phyloP scores from a whole-genome alignment of 192 early-diverging fungal species.

The Chytriomyces sp. region DNA sequence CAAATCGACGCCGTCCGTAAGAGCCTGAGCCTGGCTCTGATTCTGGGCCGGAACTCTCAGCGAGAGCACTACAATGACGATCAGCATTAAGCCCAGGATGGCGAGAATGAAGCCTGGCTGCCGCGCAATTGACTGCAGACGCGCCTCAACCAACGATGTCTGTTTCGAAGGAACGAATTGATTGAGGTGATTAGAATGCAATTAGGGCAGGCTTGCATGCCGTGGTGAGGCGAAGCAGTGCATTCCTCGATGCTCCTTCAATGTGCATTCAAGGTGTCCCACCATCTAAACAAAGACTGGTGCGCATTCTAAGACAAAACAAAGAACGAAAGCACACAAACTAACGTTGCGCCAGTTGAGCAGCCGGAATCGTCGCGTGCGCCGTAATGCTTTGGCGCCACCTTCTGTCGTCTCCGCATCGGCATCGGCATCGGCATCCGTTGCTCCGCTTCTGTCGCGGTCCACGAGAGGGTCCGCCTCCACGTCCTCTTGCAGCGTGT shows the following conservation, averaged over 20 bases:
- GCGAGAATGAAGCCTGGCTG: neutral
- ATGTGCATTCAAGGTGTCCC: too few species aligned
- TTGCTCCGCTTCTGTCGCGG: neutral
- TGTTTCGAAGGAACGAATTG: neutral
- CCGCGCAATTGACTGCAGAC: neutral
- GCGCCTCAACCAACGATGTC: slow-evolving; percentile 5
- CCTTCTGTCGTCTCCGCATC: neutral
- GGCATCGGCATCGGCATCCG: neutral
- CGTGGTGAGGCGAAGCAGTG: neutral
- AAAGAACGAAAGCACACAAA: too few species aligned
- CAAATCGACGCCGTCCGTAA: too few species aligned
- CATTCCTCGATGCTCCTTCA: neutral
- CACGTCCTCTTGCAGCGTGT: neutral
- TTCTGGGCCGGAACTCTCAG: neutral
- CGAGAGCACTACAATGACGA: slow-evolving; percentile 1
- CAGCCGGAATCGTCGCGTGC: neutral
- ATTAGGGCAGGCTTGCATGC: neutral
- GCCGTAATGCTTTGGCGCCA: neutral
- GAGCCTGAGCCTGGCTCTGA: neutral
- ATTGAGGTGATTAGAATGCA: neutral
- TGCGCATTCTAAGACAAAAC: too few species aligned
- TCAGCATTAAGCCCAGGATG: neutral
- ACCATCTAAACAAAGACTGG: too few species aligned
- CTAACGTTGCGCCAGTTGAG: neutral
- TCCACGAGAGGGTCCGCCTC: neutral